Evolutionary conservation across 73 alveolate genomes (phyloP), one percentile per base, ranked within the genome.

Genomic region (Paramecium bursaria): DNA sequence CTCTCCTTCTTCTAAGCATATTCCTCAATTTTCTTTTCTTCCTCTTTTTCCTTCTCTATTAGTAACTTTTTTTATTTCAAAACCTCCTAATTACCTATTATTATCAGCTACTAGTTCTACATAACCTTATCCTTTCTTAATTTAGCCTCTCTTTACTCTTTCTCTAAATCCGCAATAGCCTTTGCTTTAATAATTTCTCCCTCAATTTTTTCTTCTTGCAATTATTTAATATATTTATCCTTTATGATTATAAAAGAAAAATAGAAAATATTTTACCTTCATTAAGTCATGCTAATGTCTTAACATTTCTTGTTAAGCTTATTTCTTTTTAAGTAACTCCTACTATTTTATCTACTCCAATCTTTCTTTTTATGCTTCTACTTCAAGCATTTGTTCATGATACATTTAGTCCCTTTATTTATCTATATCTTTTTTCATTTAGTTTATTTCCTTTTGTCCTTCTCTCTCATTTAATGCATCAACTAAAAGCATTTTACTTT

Each of bases 401-500:
- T 79, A 50, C 4, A 55, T 30, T 22, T 55, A 35, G 33, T 79
- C 80, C 46, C 89, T 79, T 50, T 53, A 54, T 25, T 79, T 79
- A 10, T 79, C 82, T n/a, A 67, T 31, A 2, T 39, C 1, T 67
- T 67, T 39, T 47, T 67, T 21, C 53, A 67, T 67, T 14, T 35
- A 53, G 75, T 86, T 90, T 44, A 95, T 90, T 55, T 92, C 85
- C 74, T 75, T 85, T 86, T 93, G 90, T 74, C 87, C 87, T 76
- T 91, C 94, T 85, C 97, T 74, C 87, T 95, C 99, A 52, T 93
- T 74, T 61, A 91, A 60, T 29, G 95, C 86, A 73, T 95, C 99
- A 42, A 94, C 94, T 87, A 94, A 47, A 48, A 92, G 60, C 95
- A 95, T 74, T 82, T 95, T 92, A 42, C 95, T 47, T 61, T 95